Conservation (phyloP, 2,329 filamentous ascomycete species). For the Thelonectria rubi region DNA sequence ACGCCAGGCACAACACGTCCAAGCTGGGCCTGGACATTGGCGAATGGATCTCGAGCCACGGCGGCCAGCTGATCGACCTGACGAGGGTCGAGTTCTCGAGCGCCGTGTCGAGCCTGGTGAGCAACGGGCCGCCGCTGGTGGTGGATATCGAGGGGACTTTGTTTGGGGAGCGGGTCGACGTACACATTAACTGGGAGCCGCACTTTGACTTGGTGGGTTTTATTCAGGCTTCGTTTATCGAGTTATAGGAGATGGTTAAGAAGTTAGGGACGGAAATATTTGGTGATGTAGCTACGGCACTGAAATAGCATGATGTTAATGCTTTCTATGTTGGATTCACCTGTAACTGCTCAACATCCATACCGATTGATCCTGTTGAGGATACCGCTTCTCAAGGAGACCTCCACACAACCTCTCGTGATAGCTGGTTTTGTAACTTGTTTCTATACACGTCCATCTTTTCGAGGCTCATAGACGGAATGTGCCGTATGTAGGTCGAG, state of each 20-base stretch:
- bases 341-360: too few species aligned
- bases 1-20: too few species aligned
- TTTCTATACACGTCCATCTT: too few species aligned
- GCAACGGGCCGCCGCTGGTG: not conserved
- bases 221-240: not conserved
- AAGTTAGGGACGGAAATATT: not conserved
- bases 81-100: not conserved
- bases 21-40: not conserved
- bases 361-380: too few species aligned
- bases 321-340: too few species aligned
- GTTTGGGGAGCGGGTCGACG: not conserved
- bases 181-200: not conserved
- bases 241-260: slow-evolving; percentile 1
- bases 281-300: too few species aligned
- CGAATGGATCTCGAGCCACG: not conserved
- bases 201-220: not conserved
- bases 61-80: not conserved
- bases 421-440: too few species aligned
- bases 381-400: too few species aligned
- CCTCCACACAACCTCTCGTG: too few species aligned
- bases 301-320: too few species aligned
- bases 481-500: too few species aligned
- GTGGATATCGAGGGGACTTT: not conserved
- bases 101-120: not conserved
- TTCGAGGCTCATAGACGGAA: too few species aligned